Percentiles rank a stretch among this genome's conserved stretches.
phyloP scores from a whole-genome alignment of 1,284 basidiomycete genomes.

The Quambalaria eucalypti region DNA sequence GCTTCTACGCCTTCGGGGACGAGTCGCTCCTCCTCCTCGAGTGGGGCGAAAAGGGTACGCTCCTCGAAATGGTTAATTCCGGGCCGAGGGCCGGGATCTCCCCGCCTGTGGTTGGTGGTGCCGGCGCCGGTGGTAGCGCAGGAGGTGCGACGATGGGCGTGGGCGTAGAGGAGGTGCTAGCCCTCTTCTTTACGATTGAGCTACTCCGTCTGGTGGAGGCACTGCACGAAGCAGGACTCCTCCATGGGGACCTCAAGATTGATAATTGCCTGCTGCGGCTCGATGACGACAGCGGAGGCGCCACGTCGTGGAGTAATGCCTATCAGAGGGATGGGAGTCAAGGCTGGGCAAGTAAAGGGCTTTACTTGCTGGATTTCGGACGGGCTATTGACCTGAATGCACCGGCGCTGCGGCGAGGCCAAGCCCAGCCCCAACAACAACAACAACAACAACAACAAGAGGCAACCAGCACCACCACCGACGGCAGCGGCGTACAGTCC shows the following conservation, averaged over 20 bases:
- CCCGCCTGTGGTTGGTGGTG: not conserved
- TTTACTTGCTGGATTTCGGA: slow-evolving; percentile 93
- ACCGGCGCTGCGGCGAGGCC: too few species aligned
- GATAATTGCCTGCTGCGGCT: slow-evolving; percentile 93
- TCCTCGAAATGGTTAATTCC: slow-evolving; percentile 85
- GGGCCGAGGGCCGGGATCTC: slow-evolving; percentile 50
- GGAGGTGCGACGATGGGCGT: slow-evolving; percentile 28
- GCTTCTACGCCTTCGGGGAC: slow-evolving; percentile 52
- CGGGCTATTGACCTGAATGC: slow-evolving; percentile 67
- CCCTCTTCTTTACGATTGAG: slow-evolving; percentile 90
- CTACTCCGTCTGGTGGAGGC: slow-evolving; percentile 73
- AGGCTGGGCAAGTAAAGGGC: slow-evolving; percentile 79
- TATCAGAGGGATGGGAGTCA: slow-evolving; percentile 68
- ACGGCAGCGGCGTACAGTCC: slow-evolving; percentile 60
- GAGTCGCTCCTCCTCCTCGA: slow-evolving; percentile 86
- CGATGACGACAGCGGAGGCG: slow-evolving; percentile 63
- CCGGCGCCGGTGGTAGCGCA: slow-evolving; percentile 23
- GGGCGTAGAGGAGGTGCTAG: slow-evolving; percentile 88
- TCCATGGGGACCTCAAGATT: slow-evolving; percentile 98
- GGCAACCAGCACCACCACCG: slow-evolving; percentile 54
- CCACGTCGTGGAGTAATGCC: slow-evolving; percentile 59
- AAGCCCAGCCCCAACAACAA: too few species aligned
- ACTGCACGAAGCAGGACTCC: slow-evolving; percentile 70
- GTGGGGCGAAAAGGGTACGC: slow-evolving; percentile 78
- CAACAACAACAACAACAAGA: too few species aligned